These are phyloP conservation scores for Fusarium stilboides DNA, from an alignment of 2,329 filamentous ascomycete genomes.

Conservation along the genomic window DNA sequence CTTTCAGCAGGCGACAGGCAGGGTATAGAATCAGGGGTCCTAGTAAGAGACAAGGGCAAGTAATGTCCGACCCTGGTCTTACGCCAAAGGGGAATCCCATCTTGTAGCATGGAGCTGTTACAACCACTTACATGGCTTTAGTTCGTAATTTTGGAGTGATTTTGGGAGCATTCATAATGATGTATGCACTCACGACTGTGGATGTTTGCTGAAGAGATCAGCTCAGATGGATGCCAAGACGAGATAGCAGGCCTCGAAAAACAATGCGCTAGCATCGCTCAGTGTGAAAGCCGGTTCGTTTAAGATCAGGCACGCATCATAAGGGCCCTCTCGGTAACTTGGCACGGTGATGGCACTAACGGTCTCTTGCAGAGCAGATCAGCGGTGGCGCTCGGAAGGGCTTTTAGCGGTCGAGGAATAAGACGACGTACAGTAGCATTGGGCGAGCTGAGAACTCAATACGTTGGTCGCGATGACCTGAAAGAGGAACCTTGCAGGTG, in stretches of 20 bases:
- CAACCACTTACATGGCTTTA: constrained; percentile 2
- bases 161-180: not conserved
- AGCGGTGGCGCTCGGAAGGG: constrained; percentile 37
- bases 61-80: constrained; percentile 23
- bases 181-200: constrained; percentile 13
- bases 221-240: constrained; percentile 17
- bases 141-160: not conserved
- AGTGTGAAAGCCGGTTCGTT: constrained; percentile 4
- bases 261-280: constrained; percentile 7
- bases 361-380: constrained; percentile 38
- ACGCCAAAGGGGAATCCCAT: not conserved
- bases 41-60: constrained; percentile 13
- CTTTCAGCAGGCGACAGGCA: constrained; percentile 18
- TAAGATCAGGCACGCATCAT: constrained; percentile 17
- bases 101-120: not conserved
- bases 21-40: constrained; percentile 14
- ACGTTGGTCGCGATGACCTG: not conserved
- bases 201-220: constrained; percentile 8
- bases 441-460: not conserved
- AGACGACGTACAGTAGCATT: not conserved
- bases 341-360: constrained; percentile 28
- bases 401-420: constrained; percentile 20
- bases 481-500: constrained; percentile 7
- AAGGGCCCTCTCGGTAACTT: constrained; percentile 26
- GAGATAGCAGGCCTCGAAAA: constrained; percentile 11